Conservation (phyloP, 768 basidiomycete species). For the Hirschioporus abietinus region DNA sequence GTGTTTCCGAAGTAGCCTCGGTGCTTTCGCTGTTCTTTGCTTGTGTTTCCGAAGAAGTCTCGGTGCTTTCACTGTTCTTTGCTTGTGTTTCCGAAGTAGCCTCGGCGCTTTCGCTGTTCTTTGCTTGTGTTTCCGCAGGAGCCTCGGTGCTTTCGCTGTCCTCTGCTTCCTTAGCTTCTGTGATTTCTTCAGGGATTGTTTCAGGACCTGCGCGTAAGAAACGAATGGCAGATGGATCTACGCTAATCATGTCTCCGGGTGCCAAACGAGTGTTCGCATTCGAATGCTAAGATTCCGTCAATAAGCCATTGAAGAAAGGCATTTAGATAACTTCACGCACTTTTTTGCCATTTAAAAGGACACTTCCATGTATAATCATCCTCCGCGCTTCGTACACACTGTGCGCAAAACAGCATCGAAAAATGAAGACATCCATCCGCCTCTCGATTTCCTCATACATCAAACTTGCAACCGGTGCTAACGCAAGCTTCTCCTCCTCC, state of each 20-base stretch:
- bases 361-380: constrained; percentile 81
- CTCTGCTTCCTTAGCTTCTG: constrained; percentile 2
- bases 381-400: constrained; percentile 88
- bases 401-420: constrained; percentile 80
- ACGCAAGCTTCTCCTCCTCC: constrained; percentile 53
- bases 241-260: constrained; percentile 92
- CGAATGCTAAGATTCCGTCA: constrained; percentile 49
- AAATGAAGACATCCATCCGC: constrained; percentile 87
- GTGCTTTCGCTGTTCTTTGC: constrained; percentile 16
- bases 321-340: constrained; percentile 37
- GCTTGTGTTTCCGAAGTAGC: constrained; percentile 9
- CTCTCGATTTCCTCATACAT: constrained; percentile 96
- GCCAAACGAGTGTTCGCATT: constrained; percentile 84
- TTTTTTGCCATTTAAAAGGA: constrained; percentile 84
- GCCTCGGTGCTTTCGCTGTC: constrained; percentile 6
- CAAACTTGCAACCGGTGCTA: constrained; percentile 90
- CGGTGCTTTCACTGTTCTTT: constrained; percentile 14
- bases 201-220: constrained; percentile 48
- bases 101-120: constrained; percentile 16
- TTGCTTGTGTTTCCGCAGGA: constrained; percentile 9
- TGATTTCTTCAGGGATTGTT: constrained; percentile 11
- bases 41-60: constrained; percentile 9
- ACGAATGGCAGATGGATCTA: constrained; percentile 74
- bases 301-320: constrained; percentile 6
- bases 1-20: constrained; percentile 12